Conservation (phyloP, 768 basidiomycete genomes). For the Phylloporus rhodoxanthus region DNA sequence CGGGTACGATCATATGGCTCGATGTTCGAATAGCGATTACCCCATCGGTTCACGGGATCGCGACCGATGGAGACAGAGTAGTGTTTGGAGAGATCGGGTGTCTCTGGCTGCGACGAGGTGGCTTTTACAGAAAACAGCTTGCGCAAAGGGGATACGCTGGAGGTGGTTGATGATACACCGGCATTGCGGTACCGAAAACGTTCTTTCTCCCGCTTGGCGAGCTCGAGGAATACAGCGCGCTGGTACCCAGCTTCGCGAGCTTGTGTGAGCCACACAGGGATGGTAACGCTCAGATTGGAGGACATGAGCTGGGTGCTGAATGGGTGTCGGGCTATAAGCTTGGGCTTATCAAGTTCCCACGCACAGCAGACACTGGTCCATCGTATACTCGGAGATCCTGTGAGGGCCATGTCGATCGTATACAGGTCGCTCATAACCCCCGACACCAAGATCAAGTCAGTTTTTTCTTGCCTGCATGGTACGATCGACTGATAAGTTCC, state of each 20-base stretch:
- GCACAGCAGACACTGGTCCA: conserved; percentile 5
- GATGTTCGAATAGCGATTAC: conserved; percentile 71
- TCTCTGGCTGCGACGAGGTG: conserved; percentile 7
- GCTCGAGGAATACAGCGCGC: conserved; percentile 29
- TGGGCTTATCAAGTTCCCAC: conserved; percentile 12
- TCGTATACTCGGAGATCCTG: background rate
- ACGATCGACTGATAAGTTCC: conserved; percentile 4
- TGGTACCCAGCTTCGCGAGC: conserved; percentile 13
- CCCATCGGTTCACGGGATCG: conserved; percentile 36
- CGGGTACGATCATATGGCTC: conserved; percentile 80
- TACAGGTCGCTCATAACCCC: conserved; percentile 20
- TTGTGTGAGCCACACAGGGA: conserved; percentile 16
- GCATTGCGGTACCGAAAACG: conserved; percentile 28
- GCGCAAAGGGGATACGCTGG: conserved; percentile 5
- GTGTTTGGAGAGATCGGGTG: conserved; percentile 30
- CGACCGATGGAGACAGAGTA: conserved; percentile 55
- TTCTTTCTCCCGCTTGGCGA: conserved; percentile 36
- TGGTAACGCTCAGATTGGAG: background rate
- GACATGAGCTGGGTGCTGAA: conserved; percentile 7
- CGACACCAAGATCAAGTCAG: conserved; percentile 29
- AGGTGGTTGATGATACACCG: conserved; percentile 5
- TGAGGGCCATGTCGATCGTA: conserved; percentile 16
- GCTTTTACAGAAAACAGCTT: conserved; percentile 4
- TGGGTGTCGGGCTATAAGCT: background rate
- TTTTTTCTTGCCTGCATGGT: conserved; percentile 33